Base-by-base conservation (phyloP, 345 rosid species). In the Salix arbutifolia region DNA sequence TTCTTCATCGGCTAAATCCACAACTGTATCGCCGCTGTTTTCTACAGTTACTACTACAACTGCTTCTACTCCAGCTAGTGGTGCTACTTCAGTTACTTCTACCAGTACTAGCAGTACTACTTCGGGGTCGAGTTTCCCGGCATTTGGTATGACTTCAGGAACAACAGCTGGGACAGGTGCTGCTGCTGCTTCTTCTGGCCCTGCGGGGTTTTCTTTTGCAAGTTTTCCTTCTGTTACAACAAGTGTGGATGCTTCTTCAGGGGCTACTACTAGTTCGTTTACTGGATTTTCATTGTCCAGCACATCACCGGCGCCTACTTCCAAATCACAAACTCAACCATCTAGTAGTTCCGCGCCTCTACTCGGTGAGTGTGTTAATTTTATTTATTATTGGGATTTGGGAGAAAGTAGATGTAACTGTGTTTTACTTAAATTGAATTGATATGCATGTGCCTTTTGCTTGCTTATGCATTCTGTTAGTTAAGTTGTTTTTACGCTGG, bases 211-310 rank as follows among this genome's bases (percentile, higher is more conserved):
- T 65, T 86, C 94, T 19, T 88, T 86, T 79, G 69, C 83, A 40
- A 88, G 94, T 68, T 86, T 91, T 52, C 23, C 58, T 17, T 52
- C 58, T 82, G 86, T 88, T 18, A 84, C 75, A 75, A 73, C 81
- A 50, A 72, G 85, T 69, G 74, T 10, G 6, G 3, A 92, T 23
- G 82, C 95, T 33, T 66, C 88, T 69, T 74, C 90, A 21, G 79
- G 86, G 5, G 92, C 82, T 73, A 83, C 83, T 77, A 72, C 86
- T 26, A 78, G 89, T 78, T 84, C 97, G 31, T 84, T 88, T 68
- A 86, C 92, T n/a, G 88, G 92, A 46, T 91, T 93, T 86, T 80
- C 95, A 17, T 71, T 92, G 79, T 72, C 95, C 6, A 74, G 81
- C 38, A 87, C 77, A 65, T 56, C 89, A 76, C 74, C 92, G 18